A percentile compares a stretch with the other conserved stretches of the same genome.
phyloP scores from a whole-genome alignment of 352 stramenopile species.

The Globisporangium abappressorium region DNA sequence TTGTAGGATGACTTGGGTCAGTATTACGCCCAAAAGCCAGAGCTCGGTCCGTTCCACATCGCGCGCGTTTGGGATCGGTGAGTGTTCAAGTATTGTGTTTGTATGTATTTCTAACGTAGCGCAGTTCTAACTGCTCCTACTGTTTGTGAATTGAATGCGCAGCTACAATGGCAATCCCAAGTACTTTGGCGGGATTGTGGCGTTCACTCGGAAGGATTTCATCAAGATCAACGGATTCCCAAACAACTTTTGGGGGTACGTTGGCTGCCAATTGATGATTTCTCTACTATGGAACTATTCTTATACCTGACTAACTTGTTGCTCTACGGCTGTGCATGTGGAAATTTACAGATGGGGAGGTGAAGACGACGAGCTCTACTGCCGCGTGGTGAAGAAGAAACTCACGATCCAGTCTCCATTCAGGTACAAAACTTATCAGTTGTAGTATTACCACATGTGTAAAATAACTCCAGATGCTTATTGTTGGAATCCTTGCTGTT shows the following conservation, averaged over 20 bases:
- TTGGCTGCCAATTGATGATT: background rate
- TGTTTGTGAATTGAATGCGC: background rate
- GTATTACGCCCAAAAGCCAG: slow-evolving; percentile 72
- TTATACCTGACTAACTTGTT: background rate
- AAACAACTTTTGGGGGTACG: slow-evolving; percentile 92
- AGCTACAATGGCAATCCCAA: slow-evolving; percentile 92
- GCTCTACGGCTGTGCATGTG: background rate
- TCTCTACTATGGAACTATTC: background rate
- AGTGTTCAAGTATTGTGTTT: too few relatives aligned
- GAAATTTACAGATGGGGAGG: slow-evolving; percentile 31
- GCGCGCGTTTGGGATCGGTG: slow-evolving; percentile 90
- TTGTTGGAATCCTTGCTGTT: too few relatives aligned
- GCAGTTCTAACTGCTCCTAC: background rate
- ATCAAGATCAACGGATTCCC: slow-evolving; percentile 94
- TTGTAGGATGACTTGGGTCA: slow-evolving; percentile 63
- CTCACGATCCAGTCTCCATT: slow-evolving; percentile 34
- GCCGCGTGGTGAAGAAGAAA: slow-evolving; percentile 49
- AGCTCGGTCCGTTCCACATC: slow-evolving; percentile 89
- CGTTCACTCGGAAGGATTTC: slow-evolving; percentile 88
- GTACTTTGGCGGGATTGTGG: slow-evolving; percentile 93
- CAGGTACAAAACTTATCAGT: slow-evolving; percentile 16
- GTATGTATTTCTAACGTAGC: too few relatives aligned
- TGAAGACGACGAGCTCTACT: slow-evolving; percentile 57
- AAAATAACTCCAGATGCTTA: too few relatives aligned
- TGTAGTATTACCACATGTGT: too few relatives aligned